Evolutionary conservation across 2,329 filamentous ascomycete genomes (phyloP).

Genomic region (Fusarium sp.): DNA sequence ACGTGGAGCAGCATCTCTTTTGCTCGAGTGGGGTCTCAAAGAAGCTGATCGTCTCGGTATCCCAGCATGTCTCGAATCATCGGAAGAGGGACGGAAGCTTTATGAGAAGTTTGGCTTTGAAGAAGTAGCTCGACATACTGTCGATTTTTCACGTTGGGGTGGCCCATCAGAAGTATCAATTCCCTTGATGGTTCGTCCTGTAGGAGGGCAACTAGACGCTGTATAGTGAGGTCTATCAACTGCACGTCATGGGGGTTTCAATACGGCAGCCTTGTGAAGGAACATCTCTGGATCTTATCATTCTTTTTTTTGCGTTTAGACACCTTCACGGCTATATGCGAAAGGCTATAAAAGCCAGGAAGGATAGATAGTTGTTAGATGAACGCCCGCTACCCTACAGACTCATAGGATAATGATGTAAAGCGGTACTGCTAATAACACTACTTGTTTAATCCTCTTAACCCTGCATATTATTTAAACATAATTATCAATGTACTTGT

Average conservation of each 20-base stretch:
- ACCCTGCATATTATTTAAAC: not conserved
- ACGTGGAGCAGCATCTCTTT: conserved; percentile 50
- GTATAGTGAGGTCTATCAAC: not conserved
- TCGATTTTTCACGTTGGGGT: conserved; percentile 47
- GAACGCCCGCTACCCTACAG: not conserved
- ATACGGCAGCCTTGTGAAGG: no score
- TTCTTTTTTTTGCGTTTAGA: no score
- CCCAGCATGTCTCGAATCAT: conserved; percentile 53
- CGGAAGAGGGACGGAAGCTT: conserved; percentile 46
- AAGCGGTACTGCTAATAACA: not conserved
- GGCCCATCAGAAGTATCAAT: not conserved
- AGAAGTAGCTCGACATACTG: conserved; percentile 39
- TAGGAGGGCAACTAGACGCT: not conserved
- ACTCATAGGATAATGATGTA: not conserved
- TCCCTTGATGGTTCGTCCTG: not conserved
- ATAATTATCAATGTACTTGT: not conserved
- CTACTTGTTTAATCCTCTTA: not conserved
- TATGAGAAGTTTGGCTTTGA: conserved; percentile 53
- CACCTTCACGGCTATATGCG: no score
- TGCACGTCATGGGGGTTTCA: no score
- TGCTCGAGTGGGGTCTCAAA: conserved; percentile 51
- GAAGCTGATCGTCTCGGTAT: conserved; percentile 53
- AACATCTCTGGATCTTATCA: no score
- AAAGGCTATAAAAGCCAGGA: no score
- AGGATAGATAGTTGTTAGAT: not conserved